These are phyloP conservation scores for Ogataea kodamae DNA, from an alignment of 805 yeast genomes.

Conservation along the genomic window DNA sequence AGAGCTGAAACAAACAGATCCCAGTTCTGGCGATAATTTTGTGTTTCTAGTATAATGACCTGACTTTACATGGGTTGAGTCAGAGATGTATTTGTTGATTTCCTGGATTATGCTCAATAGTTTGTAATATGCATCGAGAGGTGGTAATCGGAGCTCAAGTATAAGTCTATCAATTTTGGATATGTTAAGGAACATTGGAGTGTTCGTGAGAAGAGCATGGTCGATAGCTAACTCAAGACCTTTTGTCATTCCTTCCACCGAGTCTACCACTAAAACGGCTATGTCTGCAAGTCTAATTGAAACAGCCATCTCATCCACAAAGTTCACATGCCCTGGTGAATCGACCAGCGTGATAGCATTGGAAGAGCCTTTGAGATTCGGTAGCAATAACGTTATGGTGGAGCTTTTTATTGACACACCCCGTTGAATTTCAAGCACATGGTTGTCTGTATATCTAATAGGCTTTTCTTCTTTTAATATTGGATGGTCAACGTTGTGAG, in stretches of 20 bases:
- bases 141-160: constrained; percentile 73
- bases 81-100: constrained; percentile 51
- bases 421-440: constrained; percentile 63
- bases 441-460: constrained; percentile 68
- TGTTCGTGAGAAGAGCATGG: constrained; percentile 46
- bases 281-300: constrained; percentile 62
- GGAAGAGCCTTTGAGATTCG: constrained; percentile 52
- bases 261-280: constrained; percentile 71
- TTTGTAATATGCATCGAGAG: constrained; percentile 69
- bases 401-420: constrained; percentile 64
- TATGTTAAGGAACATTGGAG: constrained; percentile 57
- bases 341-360: constrained; percentile 65
- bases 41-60: constrained; percentile 29
- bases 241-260: constrained; percentile 75
- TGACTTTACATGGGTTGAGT: constrained; percentile 22
- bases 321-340: constrained; percentile 90
- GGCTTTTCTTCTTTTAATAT: constrained; percentile 42
- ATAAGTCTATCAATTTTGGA: constrained; percentile 87
- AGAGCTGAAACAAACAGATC: constrained; percentile 76
- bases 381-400: constrained; percentile 58
- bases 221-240: constrained; percentile 50
- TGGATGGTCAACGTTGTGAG: constrained; percentile 46
- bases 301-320: constrained; percentile 67
- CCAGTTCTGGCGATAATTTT: constrained; percentile 54
- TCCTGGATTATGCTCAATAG: constrained; percentile 57